Conservation (phyloP, 495 filamentous ascomycete species). For the Trichoderma asperelloides region DNA sequence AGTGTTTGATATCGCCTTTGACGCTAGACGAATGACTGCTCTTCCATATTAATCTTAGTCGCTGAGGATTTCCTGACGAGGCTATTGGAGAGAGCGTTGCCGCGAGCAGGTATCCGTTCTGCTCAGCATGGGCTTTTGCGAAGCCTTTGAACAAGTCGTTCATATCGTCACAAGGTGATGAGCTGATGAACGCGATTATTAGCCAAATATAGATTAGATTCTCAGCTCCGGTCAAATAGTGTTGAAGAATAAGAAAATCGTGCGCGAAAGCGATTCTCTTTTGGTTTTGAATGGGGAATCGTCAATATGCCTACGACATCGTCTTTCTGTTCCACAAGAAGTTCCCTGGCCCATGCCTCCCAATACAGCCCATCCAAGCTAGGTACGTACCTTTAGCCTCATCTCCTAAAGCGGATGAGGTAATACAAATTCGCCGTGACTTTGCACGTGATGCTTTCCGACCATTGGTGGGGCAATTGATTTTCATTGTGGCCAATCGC, state of each 20-base stretch:
- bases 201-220: not conserved
- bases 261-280: not conserved
- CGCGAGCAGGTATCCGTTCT: constrained; percentile 58
- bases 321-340: not conserved
- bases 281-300: not conserved
- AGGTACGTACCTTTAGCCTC: constrained; percentile 1
- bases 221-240: not conserved
- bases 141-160: constrained; percentile 48
- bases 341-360: not conserved
- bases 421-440: not conserved
- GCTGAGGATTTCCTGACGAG: constrained; percentile 44
- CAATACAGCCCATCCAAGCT: not conserved
- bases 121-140: constrained; percentile 40
- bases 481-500: not conserved
- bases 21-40: constrained; percentile 48
- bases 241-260: not conserved
- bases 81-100: constrained; percentile 59
- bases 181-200: not conserved
- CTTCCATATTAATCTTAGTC: constrained; percentile 54
- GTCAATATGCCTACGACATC: not conserved
- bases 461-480: not conserved
- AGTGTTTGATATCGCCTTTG: constrained; percentile 49
- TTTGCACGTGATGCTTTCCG: not conserved
- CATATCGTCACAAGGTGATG: constrained; percentile 36
- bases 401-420: not conserved